Base-by-base conservation (phyloP, 2,329 filamentous ascomycete species). In the Canariomyces notabilis region DNA sequence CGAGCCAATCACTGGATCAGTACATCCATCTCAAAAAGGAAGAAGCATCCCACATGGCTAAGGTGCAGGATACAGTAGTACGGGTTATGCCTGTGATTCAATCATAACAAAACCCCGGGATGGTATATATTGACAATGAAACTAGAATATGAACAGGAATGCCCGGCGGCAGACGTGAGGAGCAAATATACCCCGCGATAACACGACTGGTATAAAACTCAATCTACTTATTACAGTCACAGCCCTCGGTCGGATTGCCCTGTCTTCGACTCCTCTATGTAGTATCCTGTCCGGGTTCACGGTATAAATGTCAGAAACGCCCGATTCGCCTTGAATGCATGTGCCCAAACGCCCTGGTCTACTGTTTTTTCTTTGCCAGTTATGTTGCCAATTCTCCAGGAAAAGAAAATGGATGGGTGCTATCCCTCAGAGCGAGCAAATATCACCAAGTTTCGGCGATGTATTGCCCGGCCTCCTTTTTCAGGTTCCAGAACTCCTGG, bases 401-500 rank as follows among this genome's bases (percentile, higher is more conserved):
- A 36, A 20, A 32, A 41, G 11, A 40, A 39, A 40, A 29, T 32
- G n/a, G 26, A 36, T 2, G 20, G 31, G n/a, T 35, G 6, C 19
- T 23, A n/a, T 16, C 20, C 46, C 21, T 14, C 14, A 20, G 9
- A 15, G 16, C n/a, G n/a, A n/a, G n/a, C n/a, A n/a, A n/a, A 26
- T 12, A 45, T 64, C 61, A 83, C 80, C 80, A 84, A 5, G 80
- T 83, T 70, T 84, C 90, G 49, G 91, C 89, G 75, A 96, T 95
- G 65, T 96, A 98, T 70, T 96, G 90, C 4, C 90, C 90, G 20
- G 82, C 89, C 57, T 89, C 85, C 73, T 86, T 91, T 81, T 97
- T 97, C 58, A 87, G 76, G 37, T 83, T 72, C 93, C 93, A 97
- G 65, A 96, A 98, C 54, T 85, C 80, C 63, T 78, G 75, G 2